Conservation (phyloP, 768 basidiomycete genomes). For the Daedaleopsis nitida region DNA sequence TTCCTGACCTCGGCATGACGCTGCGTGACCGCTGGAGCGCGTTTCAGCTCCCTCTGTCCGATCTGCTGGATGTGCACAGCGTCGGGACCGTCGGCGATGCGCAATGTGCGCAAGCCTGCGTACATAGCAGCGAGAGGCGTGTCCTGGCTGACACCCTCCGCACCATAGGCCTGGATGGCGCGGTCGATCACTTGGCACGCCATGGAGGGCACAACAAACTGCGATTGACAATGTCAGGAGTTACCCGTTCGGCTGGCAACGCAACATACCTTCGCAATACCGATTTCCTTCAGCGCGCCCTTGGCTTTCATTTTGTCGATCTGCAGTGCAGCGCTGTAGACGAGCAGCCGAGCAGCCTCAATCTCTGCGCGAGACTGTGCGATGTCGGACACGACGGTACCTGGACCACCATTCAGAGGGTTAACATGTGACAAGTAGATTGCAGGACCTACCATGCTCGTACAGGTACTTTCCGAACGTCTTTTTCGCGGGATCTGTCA, state of each 20-base stretch:
- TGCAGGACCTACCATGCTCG: constrained; percentile 70
- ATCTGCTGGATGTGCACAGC: constrained; percentile 96
- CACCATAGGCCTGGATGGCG: constrained; percentile 95
- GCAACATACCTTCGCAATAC: constrained; percentile 83
- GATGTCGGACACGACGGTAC: constrained; percentile 87
- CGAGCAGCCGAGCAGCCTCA: constrained; percentile 83
- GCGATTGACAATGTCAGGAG: not conserved
- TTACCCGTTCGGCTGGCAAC: not conserved
- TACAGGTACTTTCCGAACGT: constrained; percentile 93
- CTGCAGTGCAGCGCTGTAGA: constrained; percentile 91
- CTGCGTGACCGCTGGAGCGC: constrained; percentile 62
- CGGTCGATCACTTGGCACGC: constrained; percentile 88
- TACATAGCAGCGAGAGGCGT: constrained; percentile 76
- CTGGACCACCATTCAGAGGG: constrained; percentile 37
- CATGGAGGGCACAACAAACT: constrained; percentile 96
- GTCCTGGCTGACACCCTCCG: constrained; percentile 95
- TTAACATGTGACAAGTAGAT: not conserved
- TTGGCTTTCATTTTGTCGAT: constrained; percentile 92
- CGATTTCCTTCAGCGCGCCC: constrained; percentile 96
- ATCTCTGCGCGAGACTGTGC: constrained; percentile 93
- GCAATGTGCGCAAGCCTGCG: constrained; percentile 82
- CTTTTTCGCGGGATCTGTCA: constrained; percentile 88
- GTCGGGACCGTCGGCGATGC: constrained; percentile 86
- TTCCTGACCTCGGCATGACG: constrained; percentile 55
- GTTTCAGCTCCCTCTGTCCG: constrained; percentile 84